Conservation (phyloP, 306 rosid genomes). For the barrel medic (Medicago truncatula) region MtrunA17r5.0-ANR NC_053049.1:2584501-2585000, state of each 20-base stretch:
- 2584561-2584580: neutral
- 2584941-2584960: neutral
- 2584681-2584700: no score
- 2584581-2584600: neutral
- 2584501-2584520: neutral
- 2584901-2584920: neutral
- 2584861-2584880: neutral
- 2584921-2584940: neutral
- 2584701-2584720: neutral
- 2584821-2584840: neutral
- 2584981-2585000: neutral
- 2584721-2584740: neutral
- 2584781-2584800: neutral
- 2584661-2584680: no score
- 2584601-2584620: neutral
- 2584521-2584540: neutral
- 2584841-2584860: neutral
- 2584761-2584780: no score
- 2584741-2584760: neutral
- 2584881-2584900: neutral
- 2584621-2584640: neutral
- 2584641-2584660: neutral
- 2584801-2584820: neutral
- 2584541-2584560: neutral
- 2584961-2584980: no score